These are phyloP conservation scores for Protomyces gravidus DNA, from an alignment of 1,139 yeast genomes.

Conservation along the genomic window DNA sequence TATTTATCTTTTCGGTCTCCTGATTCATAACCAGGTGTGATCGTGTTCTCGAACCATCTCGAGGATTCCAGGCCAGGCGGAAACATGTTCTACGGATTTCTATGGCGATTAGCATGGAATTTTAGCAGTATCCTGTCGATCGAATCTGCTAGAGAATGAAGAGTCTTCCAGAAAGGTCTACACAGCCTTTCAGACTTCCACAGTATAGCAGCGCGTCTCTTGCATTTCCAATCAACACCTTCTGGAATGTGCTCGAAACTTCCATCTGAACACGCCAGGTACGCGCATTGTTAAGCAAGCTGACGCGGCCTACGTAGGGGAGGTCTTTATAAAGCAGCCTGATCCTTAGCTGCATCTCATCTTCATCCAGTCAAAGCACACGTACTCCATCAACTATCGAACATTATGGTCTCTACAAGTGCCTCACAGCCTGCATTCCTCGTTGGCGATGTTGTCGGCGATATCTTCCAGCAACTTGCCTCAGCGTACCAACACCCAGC, in stretches of 20 bases:
- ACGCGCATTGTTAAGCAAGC: background rate
- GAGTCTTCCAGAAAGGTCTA: too few relatives aligned
- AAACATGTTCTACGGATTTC: too few relatives aligned
- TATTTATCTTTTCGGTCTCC: background rate
- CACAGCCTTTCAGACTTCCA: too few relatives aligned
- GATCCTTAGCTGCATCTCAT: background rate
- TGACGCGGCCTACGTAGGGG: background rate
- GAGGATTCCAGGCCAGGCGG: too few relatives aligned
- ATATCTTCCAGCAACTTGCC: background rate
- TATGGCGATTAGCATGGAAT: too few relatives aligned
- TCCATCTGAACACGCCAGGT: background rate
- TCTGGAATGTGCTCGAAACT: background rate
- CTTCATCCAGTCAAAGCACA: background rate
- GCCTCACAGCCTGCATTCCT: background rate
- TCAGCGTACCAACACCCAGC: background rate
- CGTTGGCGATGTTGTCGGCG: background rate
- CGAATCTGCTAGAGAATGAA: too few relatives aligned
- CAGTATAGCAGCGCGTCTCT: too few relatives aligned
- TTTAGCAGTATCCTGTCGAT: too few relatives aligned
- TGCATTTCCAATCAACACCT: background rate
- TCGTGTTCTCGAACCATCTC: too few relatives aligned
- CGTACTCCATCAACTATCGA: background rate
- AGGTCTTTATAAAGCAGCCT: background rate
- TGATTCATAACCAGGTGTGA: too few relatives aligned
- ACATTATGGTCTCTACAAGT: background rate